Evolutionary conservation across 169 alveolate genomes (phyloP), one percentile per base, ranked within the genome.

Genomic region (Eimeria falciformis): DNA sequence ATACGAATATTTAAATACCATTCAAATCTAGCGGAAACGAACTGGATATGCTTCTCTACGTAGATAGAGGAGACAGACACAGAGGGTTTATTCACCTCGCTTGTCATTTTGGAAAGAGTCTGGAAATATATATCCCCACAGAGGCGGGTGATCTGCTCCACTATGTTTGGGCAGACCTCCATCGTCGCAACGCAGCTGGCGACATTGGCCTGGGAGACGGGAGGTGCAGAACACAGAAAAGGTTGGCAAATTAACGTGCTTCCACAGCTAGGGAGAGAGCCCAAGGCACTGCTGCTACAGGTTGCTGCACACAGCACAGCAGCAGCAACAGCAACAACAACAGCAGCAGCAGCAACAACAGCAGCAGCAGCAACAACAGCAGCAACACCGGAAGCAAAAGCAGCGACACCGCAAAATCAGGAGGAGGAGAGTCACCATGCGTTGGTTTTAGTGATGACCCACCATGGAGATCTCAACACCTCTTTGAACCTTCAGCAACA

Each of bases 121-220:
- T 50, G 62, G n/a, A 62, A n/a, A 29, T 62, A 62, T 18, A 62
- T 62, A 29, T 62, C 73, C 12, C 29, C 12, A n/a, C 73, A 62
- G 33, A 62, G 73, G 33, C 12, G 25, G 25, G 11, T n/a, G 37
- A 62, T 62, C n/a, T 62, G 73, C 29, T 62, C 33, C 73, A 62
- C 14, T 6, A 62, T 62, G 73, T 62, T 62, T n/a, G 73, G 73
- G 73, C 73, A 62, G 53, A 66, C 73, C 21, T 89, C 85, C 68
- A 91, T 43, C 14, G 90, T 88, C 50, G 86, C 21, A 33, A 79
- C 82, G 40, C 91, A 78, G 77, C 84, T 68, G 90, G 56, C 90
- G 37, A 75, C 93, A 21, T 78, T 77, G 68, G 69, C 81, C 90
- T 75, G 81, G 43, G 83, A 83, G 53, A 75, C n/a, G n/a, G n/a